Evolutionary conservation across 1,284 basidiomycete genomes (phyloP).

Genomic region (Chiua sp.): DNA sequence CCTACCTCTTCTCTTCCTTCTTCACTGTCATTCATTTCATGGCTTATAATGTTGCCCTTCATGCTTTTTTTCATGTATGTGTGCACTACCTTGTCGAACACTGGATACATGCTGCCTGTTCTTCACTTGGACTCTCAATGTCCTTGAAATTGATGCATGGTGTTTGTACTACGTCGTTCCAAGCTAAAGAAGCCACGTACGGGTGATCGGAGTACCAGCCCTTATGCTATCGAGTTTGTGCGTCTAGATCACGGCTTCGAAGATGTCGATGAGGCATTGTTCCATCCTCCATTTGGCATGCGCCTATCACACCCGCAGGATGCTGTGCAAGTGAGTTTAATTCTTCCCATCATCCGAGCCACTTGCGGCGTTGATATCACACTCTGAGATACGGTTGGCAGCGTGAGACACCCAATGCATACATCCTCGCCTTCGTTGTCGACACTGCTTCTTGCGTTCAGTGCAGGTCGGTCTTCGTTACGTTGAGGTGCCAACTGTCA

Average conservation of each 20-base stretch:
- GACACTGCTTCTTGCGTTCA: too few species aligned
- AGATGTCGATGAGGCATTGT: not conserved
- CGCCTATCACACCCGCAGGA: too few species aligned
- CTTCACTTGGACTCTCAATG: not conserved
- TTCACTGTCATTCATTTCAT: slow-evolving; percentile 28
- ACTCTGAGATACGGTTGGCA: not conserved
- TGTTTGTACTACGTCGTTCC: not conserved
- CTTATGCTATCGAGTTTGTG: not conserved
- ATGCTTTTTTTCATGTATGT: slow-evolving; percentile 10
- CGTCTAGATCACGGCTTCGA: not conserved
- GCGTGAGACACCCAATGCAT: not conserved
- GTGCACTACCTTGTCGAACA: slow-evolving; percentile 15
- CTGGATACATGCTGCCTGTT: not conserved
- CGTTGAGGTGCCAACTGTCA: not conserved
- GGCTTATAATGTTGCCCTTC: slow-evolving; percentile 10
- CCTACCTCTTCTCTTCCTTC: slow-evolving; percentile 4
- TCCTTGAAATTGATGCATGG: too few species aligned
- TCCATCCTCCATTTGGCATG: not conserved
- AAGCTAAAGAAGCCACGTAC: not conserved
- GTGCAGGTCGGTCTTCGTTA: not conserved
- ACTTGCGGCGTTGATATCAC: not conserved
- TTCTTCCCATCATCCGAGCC: not conserved
- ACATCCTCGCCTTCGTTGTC: too few species aligned
- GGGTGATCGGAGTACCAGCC: not conserved
- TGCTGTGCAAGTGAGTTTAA: not conserved